Base-by-base conservation (phyloP, 306 rosid genomes). In the Acmispon strigosus region DNA sequence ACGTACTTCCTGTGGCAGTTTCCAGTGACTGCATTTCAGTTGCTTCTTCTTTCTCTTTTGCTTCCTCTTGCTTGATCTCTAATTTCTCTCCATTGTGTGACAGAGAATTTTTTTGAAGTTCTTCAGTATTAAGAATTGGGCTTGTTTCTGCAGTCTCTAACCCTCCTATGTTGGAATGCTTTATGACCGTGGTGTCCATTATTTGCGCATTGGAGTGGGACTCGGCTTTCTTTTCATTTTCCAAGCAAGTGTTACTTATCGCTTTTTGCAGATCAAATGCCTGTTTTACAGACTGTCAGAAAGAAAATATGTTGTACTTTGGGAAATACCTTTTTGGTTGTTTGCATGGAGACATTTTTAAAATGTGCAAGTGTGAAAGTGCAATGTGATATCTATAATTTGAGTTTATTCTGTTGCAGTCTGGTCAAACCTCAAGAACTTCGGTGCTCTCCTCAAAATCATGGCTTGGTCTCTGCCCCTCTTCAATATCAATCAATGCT, bases 371-470 rank as follows among this genome's bases (percentile, higher is more conserved):
- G 13, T 32, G 27, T 66, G 12, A 66, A 66, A 9, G 17, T 32
- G 72, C 19, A 50, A 0, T 10, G 4, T 12, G 5, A 3, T 49
- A 15, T 66, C 48, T 48, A 27, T 49, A 16, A 10, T 50, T 43
- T 66, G 32, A 32, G 37, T 32, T 32, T 32, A 27, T 32, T 32
- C 37, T 32, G 37, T 32, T 32, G 8, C 37, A 11, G 17, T 29
- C 9, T 3, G 7, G 20, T 72, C 78, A 74, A 74, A 77, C 86
- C 83, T 82, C 39, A 8, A 14, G 37, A 29, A 61, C 29, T 62
- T 8, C 13, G 14, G 9, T 49, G 15, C 43, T 42, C n/a, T 10
- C 56, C 29, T 8, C 53, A 34, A 15, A 39, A 22, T 47, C 24
- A 18, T 32, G 13, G 49, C 49, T 10, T 32, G 14, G 49, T 8